phyloP scores from a whole-genome alignment of 768 basidiomycete species.

The Dacryopinax spathularia region DNA sequence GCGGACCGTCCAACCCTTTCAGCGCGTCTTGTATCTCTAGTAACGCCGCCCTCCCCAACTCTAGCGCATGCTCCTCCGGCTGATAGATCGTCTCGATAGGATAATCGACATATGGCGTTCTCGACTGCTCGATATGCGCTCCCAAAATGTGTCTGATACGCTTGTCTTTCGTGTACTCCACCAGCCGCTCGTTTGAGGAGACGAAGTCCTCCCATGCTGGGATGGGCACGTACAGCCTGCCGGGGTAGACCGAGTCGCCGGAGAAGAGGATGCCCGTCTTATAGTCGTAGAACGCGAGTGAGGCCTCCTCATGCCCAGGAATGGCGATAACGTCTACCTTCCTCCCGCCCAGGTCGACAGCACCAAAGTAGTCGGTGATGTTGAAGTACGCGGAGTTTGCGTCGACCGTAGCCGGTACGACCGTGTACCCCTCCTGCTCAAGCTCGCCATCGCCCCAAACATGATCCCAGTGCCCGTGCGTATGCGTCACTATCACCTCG shows the following conservation, averaged over 20 bases:
- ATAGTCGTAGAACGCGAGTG: neutral
- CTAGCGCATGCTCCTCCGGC: neutral
- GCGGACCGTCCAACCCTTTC: neutral
- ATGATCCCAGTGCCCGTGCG: neutral
- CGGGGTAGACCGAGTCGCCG: conserved; percentile 1
- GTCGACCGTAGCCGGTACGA: neutral
- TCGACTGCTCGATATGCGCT: conserved; percentile 1
- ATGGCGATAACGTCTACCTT: neutral
- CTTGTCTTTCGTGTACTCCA: neutral
- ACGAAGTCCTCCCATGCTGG: neutral
- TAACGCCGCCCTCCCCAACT: neutral
- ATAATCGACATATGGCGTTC: conserved; percentile 1
- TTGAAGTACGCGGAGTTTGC: neutral
- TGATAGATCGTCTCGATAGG: neutral
- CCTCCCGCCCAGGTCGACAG: neutral
- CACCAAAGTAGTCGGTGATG: neutral
- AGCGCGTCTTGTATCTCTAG: neutral
- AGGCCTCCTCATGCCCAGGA: neutral
- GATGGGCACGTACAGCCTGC: neutral
- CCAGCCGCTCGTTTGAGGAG: neutral
- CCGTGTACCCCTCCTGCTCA: neutral
- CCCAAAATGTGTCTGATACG: neutral
- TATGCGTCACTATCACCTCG: neutral
- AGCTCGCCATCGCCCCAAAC: neutral
- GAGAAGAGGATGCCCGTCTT: neutral